Base-by-base conservation (phyloP, 768 basidiomycete species). In the Coprinopsis sp. region DNA sequence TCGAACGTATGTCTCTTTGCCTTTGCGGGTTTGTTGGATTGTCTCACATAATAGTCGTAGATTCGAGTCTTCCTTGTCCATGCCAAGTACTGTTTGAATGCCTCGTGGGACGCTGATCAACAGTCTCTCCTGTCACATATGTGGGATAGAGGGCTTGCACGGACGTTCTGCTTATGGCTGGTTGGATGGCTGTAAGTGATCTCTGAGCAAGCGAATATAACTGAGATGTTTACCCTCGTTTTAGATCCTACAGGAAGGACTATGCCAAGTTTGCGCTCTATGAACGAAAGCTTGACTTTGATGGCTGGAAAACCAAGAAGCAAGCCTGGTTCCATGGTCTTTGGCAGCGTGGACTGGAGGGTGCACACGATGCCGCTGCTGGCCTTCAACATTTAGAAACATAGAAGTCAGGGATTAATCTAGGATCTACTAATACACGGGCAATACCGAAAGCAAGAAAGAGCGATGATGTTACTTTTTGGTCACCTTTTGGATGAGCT, bases 31-130 rank as follows among this genome's bases (percentile, higher is more conserved):
- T 33, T n/a, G 19, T 16, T 41, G 16, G 33, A 36, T 6, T 34
- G 51, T 25, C 14, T 43, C 28, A 46, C 23, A 24, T n/a, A 16
- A 30, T 25, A 54, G 62, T 58, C 61, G 13, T 61, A 90, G 76
- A 73, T 83, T 48, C 86, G 95, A 16, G 82, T 98, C 59, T 98
- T 97, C 64, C 61, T 97, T 25, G 86, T 97, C 47, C 87, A 87
- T 13, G 93, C 92, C 6, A 85, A 88, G 58, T 95, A 89, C 65
- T 96, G 94, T 60, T 73, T 81, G 41, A 72, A 71, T 10, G 86
- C 90, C 6, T 81, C 89, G 3, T 91, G 88, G 88, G 70, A 75
- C 42, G 84, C 86, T 54, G 83, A 92, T 45, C 67, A 66, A 56
- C 64, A 64, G 37, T 70, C 68, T 22, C 54, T 80, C 4, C 63